Evolutionary conservation across 2,329 filamentous ascomycete species (phyloP), one percentile per base, ranked within the genome.

Genomic region (Exophiala oligosperma): DNA sequence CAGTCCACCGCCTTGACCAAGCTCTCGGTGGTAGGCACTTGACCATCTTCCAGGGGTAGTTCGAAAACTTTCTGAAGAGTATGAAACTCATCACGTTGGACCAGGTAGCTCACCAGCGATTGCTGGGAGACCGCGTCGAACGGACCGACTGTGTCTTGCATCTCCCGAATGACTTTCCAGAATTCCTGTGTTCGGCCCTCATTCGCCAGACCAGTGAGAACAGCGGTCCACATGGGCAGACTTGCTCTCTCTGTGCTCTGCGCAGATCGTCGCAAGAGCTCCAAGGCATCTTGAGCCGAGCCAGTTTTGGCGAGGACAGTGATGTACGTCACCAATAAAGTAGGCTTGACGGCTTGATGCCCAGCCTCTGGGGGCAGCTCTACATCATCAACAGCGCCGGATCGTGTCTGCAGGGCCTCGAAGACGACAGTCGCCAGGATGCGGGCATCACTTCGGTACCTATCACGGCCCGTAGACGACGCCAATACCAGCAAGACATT

Each of bases 21-120:
- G 0, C 84, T 78, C 11, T 70, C 63, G 4, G 77, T 66, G 11
- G 76, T 78, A 1, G 81, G 79, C 57, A 72, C 67, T 41, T 71
- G 65, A 21, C 70, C 70, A 28, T 69, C 70, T 12, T 73, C 67
- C 2, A 86, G 74, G 1, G 81, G 77, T 61, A 81, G 83, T 23
- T 81, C 74, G 66, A 89, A 92, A 84, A 91, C 91, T 11, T 77
- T 70, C 67, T 88, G 86, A 2, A 86, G 86, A 60, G 84, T 81
- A n/a, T 78, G 71, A 3, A 88, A 69, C 48, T 84, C 76, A 64
- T 86, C 76, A 46, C 77, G 79, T 11, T 76, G 71, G 1, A 87
- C 83, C 66, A 87, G 91, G 65, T 88, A 88, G 0, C 71, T 72
- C 2, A 86, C 80, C 70, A 94, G 77, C 35, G 82, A 66, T 56